These are phyloP conservation scores for Lagenidium giganteum DNA, from an alignment of 352 stramenopile genomes.

Conservation along the genomic window DNA sequence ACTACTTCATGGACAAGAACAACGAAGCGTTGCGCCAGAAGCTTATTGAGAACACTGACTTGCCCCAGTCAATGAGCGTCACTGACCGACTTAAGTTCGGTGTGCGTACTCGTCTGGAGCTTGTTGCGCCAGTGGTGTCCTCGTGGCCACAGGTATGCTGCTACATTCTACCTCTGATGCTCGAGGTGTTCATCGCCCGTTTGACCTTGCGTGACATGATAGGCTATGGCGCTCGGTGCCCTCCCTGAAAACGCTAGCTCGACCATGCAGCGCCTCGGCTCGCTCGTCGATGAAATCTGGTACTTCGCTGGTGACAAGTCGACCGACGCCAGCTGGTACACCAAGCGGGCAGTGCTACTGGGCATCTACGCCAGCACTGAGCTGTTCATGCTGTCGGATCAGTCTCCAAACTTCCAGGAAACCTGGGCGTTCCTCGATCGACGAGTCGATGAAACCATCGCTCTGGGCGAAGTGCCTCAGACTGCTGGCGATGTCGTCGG, in stretches of 20 bases:
- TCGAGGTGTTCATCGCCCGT: constrained; percentile 10
- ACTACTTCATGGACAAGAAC: constrained; percentile 84
- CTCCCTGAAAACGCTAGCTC: constrained; percentile 66
- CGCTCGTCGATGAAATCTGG: constrained; percentile 82
- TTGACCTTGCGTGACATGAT: no score
- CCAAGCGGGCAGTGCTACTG: constrained; percentile 75
- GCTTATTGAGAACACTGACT: constrained; percentile 49
- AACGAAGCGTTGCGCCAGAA: constrained; percentile 48
- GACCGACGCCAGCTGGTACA: constrained; percentile 82
- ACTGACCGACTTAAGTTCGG: constrained; percentile 83
- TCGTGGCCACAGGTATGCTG: constrained; percentile 77
- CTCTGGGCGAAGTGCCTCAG: constrained; percentile 73
- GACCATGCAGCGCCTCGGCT: constrained; percentile 66
- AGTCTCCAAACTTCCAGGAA: constrained; percentile 64
- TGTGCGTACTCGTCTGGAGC: constrained; percentile 58
- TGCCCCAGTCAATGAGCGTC: constrained; percentile 61
- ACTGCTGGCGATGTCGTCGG: constrained; percentile 71
- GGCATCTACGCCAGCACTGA: constrained; percentile 79
- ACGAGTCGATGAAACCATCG: constrained; percentile 76
- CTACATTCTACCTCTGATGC: neutral
- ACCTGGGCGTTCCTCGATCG: constrained; percentile 83
- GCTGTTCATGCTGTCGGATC: constrained; percentile 82
- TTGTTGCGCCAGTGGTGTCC: constrained; percentile 49
- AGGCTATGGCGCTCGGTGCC: constrained; percentile 75
- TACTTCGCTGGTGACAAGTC: constrained; percentile 85